Evolutionary conservation across 83 land plant genomes (phyloP).

Genomic region (Picea engelmannii): DNA sequence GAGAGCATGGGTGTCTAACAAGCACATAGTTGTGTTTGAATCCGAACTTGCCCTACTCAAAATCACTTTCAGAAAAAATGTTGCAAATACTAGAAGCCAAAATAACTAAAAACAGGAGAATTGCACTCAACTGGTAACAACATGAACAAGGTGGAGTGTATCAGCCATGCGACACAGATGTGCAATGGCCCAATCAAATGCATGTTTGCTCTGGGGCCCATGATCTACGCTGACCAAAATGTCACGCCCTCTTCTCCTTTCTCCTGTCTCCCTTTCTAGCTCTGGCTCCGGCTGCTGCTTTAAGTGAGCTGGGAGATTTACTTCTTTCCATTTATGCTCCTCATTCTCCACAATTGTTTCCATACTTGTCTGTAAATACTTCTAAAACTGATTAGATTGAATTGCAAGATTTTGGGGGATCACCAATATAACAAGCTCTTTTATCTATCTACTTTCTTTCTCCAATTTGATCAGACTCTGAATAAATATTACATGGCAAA

Average conservation of each 20-base stretch:
- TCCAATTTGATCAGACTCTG: too few species aligned
- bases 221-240: constrained; percentile 71
- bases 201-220: constrained; percentile 68
- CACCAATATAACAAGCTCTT: too few species aligned
- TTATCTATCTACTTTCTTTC: too few species aligned
- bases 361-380: too few species aligned
- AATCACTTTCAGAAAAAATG: too few species aligned
- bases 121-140: constrained; percentile 49
- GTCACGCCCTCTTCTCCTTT: constrained; percentile 57
- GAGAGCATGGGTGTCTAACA: too few species aligned
- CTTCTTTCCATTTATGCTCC: not conserved
- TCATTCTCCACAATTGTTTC: not conserved
- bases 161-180: constrained; percentile 82
- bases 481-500: too few species aligned
- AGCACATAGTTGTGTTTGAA: too few species aligned
- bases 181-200: constrained; percentile 79
- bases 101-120: not conserved
- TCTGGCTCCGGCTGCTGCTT: constrained; percentile 9
- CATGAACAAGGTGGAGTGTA: constrained; percentile 76
- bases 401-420: too few species aligned
- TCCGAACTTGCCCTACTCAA: too few species aligned
- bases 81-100: not conserved
- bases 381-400: too few species aligned
- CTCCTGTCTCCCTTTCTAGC: constrained; percentile 63
- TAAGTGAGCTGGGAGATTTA: not conserved